Base-by-base conservation (phyloP, 2,329 filamentous ascomycete genomes). In the Parastagonospora nodorum region DNA sequence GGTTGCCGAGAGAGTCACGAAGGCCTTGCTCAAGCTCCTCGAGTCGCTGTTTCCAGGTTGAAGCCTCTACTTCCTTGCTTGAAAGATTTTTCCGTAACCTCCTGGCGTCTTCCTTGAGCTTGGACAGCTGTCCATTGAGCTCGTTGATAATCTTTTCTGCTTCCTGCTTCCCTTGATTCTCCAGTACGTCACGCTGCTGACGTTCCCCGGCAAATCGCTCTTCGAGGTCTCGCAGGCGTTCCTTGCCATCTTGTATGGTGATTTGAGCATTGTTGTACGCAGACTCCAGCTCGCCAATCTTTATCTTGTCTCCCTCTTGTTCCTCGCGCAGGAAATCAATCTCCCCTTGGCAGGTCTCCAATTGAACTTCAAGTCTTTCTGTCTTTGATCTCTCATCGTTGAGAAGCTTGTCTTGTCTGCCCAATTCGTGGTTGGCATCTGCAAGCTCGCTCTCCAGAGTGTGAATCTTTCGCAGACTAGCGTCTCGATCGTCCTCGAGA, bases 221-320 rank as follows among this genome's bases (percentile, higher is more conserved):
- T 51, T 80, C 78, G 31, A 80, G 64, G 52, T 80, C 78, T 24
- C 72, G 72, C 52, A 77, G 66, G 45, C 75, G 86, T 53, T 97
- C 92, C 73, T 88, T 89, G 73, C 96, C 92, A 44, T 94, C 92
- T 49, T 88, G 84, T n/a, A 96, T 78, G 42, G 80, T 84, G 66
- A 91, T 85, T 70, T 95, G 89, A n/a, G 86, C 83, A 49, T 85
- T 88, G 63, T 90, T 89, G 32, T 97, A 77, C 11, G 88, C 86
- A 8, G 90, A 89, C 68, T 97, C 92, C 7, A 97, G 80, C 67
- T 97, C 92, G 32, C 93, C 91, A 65, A 99, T 97, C 75, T 92
- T 92, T 71, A 99, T 96, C 81, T 99, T 99, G 78, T 99, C 94
- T 14, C 84, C 85, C 74, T 99, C 94, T 74, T 99, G 94, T 77